These are phyloP conservation scores for Cercospora canescens DNA, from an alignment of 2,329 filamentous ascomycete species.

Conservation along the genomic window DNA sequence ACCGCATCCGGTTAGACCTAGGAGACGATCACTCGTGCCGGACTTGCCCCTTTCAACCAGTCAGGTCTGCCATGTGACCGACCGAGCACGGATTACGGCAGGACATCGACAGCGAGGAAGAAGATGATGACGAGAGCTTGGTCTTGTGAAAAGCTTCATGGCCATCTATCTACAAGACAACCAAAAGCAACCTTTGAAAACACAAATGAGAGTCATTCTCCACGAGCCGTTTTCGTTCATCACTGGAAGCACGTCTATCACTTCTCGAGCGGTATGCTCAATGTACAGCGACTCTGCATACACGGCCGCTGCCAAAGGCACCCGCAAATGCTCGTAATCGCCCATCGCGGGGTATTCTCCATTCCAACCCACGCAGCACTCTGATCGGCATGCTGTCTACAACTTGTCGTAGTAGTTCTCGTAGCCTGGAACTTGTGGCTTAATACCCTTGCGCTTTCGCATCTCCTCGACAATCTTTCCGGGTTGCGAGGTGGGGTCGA, in stretches of 20 bases:
- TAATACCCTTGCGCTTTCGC: conserved; percentile 99
- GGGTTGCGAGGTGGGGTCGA: conserved; percentile 79
- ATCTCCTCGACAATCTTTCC: conserved; percentile 82
- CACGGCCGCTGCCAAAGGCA: conserved; percentile 20
- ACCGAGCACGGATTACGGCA: not conserved
- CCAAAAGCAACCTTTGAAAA: conserved; percentile 20
- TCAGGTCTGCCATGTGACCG: not conserved
- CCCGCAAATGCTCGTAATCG: conserved; percentile 24
- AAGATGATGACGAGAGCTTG: not conserved
- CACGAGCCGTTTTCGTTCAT: conserved; percentile 16
- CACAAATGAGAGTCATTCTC: conserved; percentile 29
- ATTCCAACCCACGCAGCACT: conserved; percentile 17
- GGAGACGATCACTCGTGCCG: not conserved
- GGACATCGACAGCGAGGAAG: not conserved
- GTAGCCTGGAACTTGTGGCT: conserved; percentile 88
- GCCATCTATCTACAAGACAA: conserved; percentile 21
- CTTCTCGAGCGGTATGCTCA: conserved; percentile 20
- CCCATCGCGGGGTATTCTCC: conserved; percentile 16
- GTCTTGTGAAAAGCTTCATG: conserved; percentile 20
- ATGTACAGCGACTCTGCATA: conserved; percentile 17
- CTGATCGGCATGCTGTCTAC: conserved; percentile 27
- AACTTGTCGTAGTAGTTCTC: conserved; percentile 63
- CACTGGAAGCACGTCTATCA: conserved; percentile 17
- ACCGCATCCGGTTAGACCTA: too few relatives aligned
- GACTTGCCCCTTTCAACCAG: not conserved